Percentiles rank a stretch among this genome's conserved stretches.
These are phyloP conservation scores for Fusarium pseudograminearum DNA, from an alignment of 2,329 filamentous ascomycete species.

Conservation along the genomic window DNA sequence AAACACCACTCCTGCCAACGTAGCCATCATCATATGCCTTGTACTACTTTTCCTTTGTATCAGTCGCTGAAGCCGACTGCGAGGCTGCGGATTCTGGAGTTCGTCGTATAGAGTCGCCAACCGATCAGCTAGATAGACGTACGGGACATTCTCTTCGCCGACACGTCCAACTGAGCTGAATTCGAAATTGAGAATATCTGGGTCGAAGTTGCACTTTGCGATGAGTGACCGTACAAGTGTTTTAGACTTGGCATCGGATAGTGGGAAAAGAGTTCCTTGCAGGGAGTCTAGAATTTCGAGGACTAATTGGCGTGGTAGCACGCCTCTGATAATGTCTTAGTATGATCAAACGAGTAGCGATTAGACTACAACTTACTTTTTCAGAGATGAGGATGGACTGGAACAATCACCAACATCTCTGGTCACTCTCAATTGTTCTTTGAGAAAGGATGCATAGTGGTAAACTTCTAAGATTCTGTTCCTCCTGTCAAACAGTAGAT, in stretches of 20 bases:
- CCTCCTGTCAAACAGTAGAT: background rate
- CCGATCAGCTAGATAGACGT: background rate
- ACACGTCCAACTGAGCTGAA: background rate
- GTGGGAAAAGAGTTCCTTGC: background rate
- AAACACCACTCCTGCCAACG: background rate
- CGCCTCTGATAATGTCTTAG: background rate
- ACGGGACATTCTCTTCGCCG: background rate
- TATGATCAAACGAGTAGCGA: fast-evolving
- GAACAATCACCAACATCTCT: background rate
- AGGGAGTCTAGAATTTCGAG: background rate
- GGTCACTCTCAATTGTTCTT: background rate
- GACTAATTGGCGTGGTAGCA: background rate
- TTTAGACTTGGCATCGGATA: background rate
- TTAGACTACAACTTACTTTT: background rate
- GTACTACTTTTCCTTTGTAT: slow-evolving; percentile 8
- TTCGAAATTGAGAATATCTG: background rate
- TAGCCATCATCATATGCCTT: slow-evolving; percentile 1
- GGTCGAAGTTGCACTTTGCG: background rate
- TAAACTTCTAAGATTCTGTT: slow-evolving; percentile 2
- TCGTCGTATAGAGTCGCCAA: background rate
- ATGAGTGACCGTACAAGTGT: background rate
- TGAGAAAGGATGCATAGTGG: background rate
- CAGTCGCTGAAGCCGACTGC: background rate
- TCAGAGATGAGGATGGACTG: background rate
- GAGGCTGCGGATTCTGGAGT: background rate